Evolutionary conservation across 768 basidiomycete genomes (phyloP).

Genomic region (Heimioporus sp.): DNA sequence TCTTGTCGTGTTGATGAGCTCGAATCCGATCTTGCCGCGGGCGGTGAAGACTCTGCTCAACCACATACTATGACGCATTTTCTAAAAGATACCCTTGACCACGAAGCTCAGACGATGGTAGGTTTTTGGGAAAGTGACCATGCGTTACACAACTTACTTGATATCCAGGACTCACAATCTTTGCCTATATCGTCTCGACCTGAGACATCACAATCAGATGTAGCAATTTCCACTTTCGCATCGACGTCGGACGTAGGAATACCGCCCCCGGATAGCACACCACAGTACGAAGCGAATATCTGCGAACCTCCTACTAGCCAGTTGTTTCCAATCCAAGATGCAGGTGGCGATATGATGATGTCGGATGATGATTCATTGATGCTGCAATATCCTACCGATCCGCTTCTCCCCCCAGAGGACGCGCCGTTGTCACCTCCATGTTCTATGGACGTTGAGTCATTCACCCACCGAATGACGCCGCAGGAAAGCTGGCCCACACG

Average conservation of each 20-base stretch:
- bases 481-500: not conserved
- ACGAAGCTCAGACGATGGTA: conserved; percentile 10
- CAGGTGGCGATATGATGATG: too few relatives aligned
- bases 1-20: conserved; percentile 20
- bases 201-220: too few relatives aligned
- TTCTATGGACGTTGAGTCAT: not conserved
- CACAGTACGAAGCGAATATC: not conserved
- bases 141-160: too few relatives aligned
- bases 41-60: not conserved
- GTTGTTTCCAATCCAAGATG: too few relatives aligned
- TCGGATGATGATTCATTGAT: not conserved
- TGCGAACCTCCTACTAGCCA: not conserved
- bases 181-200: too few relatives aligned
- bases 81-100: not conserved
- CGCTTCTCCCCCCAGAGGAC: not conserved
- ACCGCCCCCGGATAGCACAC: not conserved
- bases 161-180: too few relatives aligned
- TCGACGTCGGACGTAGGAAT: not conserved
- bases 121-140: not conserved
- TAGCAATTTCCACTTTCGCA: not conserved
- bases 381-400: not conserved
- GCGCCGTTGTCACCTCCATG: not conserved
- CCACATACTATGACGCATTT: not conserved
- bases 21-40: conserved; percentile 2
- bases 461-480: not conserved